phyloP scores from a whole-genome alignment of 2,329 filamentous ascomycete species.

The Ophiocordyceps camponoti-floridani region DNA sequence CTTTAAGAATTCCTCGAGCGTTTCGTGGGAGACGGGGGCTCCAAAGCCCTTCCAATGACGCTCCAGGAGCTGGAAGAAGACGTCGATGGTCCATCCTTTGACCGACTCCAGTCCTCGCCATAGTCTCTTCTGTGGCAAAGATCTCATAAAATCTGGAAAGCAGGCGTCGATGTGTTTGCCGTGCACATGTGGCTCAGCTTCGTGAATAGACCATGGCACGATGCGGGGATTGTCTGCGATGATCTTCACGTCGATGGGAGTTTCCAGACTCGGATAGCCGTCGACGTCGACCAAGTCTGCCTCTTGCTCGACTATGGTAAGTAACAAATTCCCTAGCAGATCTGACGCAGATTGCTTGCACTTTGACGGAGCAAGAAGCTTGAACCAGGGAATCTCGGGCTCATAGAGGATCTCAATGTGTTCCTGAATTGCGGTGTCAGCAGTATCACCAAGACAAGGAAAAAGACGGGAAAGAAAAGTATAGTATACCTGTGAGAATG shows the following conservation, averaged over 20 bases:
- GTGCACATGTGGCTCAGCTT: neutral
- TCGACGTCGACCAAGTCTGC: conserved; percentile 2
- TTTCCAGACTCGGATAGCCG: neutral
- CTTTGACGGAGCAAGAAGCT: conserved; percentile 7
- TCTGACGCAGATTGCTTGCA: conserved; percentile 4
- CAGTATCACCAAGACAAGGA: too few species aligned
- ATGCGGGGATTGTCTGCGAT: conserved; percentile 5
- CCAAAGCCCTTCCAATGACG: neutral
- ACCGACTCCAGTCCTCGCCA: conserved; percentile 10
- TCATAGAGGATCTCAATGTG: conserved; percentile 17
- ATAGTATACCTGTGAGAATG: neutral
- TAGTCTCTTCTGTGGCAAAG: conserved; percentile 5
- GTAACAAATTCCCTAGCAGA: conserved; percentile 7
- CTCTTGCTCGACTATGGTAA: conserved; percentile 6
- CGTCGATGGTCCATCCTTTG: conserved; percentile 1
- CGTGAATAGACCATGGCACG: conserved; percentile 8
- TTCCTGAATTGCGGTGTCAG: neutral
- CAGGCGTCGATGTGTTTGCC: conserved; percentile 5
- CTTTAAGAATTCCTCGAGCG: conserved; percentile 3
- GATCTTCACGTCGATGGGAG: conserved; percentile 6
- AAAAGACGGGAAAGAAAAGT: too few species aligned
- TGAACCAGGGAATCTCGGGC: conserved; percentile 17
- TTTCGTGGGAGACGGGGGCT: neutral
- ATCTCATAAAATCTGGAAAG: conserved; percentile 7
- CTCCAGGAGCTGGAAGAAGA: neutral